Base-by-base conservation (phyloP, 495 filamentous ascomycete species). In the Cudoniella acicularis region DNA sequence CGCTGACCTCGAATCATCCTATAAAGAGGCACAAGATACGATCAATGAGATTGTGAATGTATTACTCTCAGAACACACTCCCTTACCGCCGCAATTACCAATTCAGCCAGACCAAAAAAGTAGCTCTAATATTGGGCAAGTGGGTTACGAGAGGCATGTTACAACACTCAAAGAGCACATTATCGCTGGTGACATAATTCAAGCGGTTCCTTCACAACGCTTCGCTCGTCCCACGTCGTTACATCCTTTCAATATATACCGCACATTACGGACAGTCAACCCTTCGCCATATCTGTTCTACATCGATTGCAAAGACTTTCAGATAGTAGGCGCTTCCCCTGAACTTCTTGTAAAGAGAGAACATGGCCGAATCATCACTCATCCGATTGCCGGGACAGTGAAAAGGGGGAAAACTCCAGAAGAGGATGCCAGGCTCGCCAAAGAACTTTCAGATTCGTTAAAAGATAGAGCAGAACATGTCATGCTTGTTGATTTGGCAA, bases 401-500 rank as follows among this genome's bases (percentile, higher is more conserved):
- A 88, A 86, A 72, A 85, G 95, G 55, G 94, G 92, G 54, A 84
- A 82, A 66, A 89, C 86, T 10, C 75, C 81, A 0, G 87, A 89
- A 67, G 89, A 96, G 58, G 94, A 98, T 71, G 85, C 86, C 49
- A 72, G 68, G 13, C 83, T 98, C 13, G 92, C 95, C 1, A 76
- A 85, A 21, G 86, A 91, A 69, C 84, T 98, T 47, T 81, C 84
- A 26, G 78, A 78, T 56, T 92, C 87, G 54, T 78, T 96, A 18
- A 98, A 98, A 70, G 94, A 98, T 74, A 84, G 94, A 56, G 94
- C 94, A 46, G 94, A 98, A 73, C 94, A 97, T 75, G 94, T 98
- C 66, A 98, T 98, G 94, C 79, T 98, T 43, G 94, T 98, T n/a
- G 94, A 98, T 69, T 79, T 98, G 18, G 94, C 94, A 4, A 84